Conservation (phyloP, 2,329 filamentous ascomycete species). For the Neoscytalidium dimidiatum region DNA sequence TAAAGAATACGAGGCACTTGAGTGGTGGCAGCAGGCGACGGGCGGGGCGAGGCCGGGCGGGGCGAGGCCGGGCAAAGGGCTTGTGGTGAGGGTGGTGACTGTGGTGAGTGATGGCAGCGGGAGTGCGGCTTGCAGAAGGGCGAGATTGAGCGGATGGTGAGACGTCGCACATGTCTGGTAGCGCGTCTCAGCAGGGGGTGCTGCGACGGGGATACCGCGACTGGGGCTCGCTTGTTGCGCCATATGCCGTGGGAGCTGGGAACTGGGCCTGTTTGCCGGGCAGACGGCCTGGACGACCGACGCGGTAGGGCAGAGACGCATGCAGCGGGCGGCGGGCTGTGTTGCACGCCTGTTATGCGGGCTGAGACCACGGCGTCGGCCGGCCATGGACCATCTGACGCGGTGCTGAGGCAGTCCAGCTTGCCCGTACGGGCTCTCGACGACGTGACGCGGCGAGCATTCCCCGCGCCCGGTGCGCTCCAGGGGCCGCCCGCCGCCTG, state of each 20-base stretch:
- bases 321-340: neutral
- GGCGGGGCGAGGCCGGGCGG: neutral
- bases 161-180: slow-evolving; percentile 9
- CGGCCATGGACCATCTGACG: slow-evolving; percentile 8
- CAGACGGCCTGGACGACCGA: neutral
- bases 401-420: slow-evolving; percentile 8
- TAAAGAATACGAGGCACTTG: neutral
- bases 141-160: slow-evolving; percentile 14
- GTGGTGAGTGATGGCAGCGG: too few relatives aligned
- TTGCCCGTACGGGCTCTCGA: too few relatives aligned
- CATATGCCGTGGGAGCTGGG: neutral
- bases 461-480: neutral
- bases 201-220: neutral
- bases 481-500: neutral
- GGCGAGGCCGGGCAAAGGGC: too few relatives aligned
- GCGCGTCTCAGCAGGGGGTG: slow-evolving; percentile 4
- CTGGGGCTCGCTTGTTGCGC: slow-evolving; percentile 1
- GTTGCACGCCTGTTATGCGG: slow-evolving; percentile 12
- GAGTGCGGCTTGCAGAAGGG: too few relatives aligned
- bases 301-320: too few relatives aligned
- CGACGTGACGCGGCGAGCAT: slow-evolving; percentile 1
- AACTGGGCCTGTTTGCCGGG: neutral
- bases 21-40: neutral
- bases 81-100: too few relatives aligned
- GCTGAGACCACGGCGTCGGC: neutral